Evolutionary conservation across 2,329 filamentous ascomycete species (phyloP), one percentile per base, ranked within the genome.

Genomic region (Penicillium rolfsii): DNA sequence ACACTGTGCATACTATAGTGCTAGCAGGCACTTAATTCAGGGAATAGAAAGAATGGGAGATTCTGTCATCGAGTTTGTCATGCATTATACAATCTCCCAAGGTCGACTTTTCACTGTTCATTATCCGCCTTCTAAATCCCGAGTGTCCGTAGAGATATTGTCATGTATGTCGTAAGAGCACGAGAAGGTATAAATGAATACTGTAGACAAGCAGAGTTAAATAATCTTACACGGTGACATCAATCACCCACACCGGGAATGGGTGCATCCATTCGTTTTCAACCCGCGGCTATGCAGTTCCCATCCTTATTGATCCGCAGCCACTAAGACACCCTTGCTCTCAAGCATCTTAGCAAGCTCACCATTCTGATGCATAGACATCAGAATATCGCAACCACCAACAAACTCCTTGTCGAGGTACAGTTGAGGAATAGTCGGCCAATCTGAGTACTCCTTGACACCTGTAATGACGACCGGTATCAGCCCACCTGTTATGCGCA

Each of bases 381-480:
- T 89, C 70, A 99, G 79, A 66, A 99, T 99, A 78, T 99, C 95
- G 76, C 93, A 97, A n/a, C 95, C 95, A 58, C 95, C 95, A 50
- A 99, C 84, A 75, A 99, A 99, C 76, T 99, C 94, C 81, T 94
- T 94, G 65, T 96, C 87, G 55, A 99, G 84, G 79, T 98, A 99
- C 19, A 99, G 84, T 79, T 99, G 95, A 6, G 95, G 95, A 75
- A 99, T 98, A 22, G 95, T 99, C 14, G 95, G 95, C 95, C 95
- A 99, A 76, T 98, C 95, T 1, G 93, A 97, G 83, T 95, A 99
- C 80, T 99, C 94, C 81, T 99, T 99, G 82, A 99, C 97, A 55
- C 95, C 94, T 93, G 67, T 48, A 35, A 35, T 4, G n/a, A 22
- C 28, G 5, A 33, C 14, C 12, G 1, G 2, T 12, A 22, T 50